These are phyloP conservation scores for Bassia scoparia DNA, from an alignment of 148 eudicot species.

Conservation along the genomic window DNA sequence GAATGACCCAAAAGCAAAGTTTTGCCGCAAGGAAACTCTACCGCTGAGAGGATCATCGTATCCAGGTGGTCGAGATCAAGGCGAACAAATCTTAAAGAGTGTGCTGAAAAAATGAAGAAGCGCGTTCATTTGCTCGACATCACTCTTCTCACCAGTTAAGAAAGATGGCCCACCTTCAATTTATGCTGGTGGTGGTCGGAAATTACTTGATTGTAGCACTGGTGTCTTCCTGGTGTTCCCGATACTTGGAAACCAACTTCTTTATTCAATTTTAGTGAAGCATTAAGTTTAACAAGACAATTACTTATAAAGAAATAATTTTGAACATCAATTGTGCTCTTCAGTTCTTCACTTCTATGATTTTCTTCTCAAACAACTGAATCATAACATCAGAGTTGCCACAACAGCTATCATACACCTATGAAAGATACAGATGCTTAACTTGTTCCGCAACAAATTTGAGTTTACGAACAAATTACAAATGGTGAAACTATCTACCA, in stretches of 20 bases:
- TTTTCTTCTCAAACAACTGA: background rate
- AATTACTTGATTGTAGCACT: slow-evolving; percentile 64
- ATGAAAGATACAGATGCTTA: slow-evolving; percentile 8
- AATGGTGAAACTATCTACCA: slow-evolving; percentile 18
- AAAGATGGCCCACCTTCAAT: slow-evolving; percentile 63
- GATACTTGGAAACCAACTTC: slow-evolving; percentile 76
- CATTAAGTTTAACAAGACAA: background rate
- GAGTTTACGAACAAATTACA: slow-evolving; percentile 11
- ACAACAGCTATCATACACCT: background rate
- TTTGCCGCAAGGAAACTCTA: slow-evolving; percentile 40
- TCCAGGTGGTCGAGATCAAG: slow-evolving; percentile 40
- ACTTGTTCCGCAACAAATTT: background rate
- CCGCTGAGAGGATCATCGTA: slow-evolving; percentile 48
- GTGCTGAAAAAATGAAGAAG: slow-evolving; percentile 39
- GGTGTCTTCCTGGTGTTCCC: slow-evolving; percentile 80
- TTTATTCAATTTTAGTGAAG: slow-evolving; percentile 37
- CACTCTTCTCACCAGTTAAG: slow-evolving; percentile 52
- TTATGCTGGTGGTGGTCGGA: slow-evolving; percentile 34
- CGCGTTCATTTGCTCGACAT: slow-evolving; percentile 59
- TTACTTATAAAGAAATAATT: background rate
- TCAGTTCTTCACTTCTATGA: background rate
- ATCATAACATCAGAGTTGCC: background rate
- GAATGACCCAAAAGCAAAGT: slow-evolving; percentile 37
- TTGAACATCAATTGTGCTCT: background rate
- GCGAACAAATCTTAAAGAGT: slow-evolving; percentile 46